Percentiles rank a stretch among this genome's conserved stretches.
Conservation (phyloP, 495 filamentous ascomycete genomes). For the Xeromyces bisporus region DNA sequence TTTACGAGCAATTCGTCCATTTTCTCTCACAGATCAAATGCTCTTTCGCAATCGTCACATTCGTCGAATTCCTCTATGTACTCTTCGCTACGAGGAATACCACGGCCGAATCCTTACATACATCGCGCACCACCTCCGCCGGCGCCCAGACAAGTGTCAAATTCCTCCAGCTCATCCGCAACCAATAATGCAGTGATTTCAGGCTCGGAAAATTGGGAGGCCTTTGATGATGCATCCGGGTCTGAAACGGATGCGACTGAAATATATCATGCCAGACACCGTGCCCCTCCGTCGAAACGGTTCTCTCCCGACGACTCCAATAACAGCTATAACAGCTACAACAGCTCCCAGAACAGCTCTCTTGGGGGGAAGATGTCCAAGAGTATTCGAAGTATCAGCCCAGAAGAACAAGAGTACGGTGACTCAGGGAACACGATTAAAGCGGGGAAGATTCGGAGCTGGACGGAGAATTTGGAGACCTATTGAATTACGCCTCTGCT, state of each 20-base stretch:
- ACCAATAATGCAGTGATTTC: conserved; percentile 45
- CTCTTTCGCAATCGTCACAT: conserved; percentile 24
- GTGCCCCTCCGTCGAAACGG: conserved; percentile 46
- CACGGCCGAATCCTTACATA: conserved; percentile 25
- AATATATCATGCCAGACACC: conserved; percentile 59
- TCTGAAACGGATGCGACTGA: conserved; percentile 59
- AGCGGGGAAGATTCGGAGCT: conserved; percentile 30
- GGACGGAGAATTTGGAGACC: conserved; percentile 33
- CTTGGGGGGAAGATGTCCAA: conserved; percentile 36
- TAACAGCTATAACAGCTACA: too few relatives aligned
- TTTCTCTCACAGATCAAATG: conserved; percentile 25
- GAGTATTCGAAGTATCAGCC: conserved; percentile 33
- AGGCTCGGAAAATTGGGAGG: conserved; percentile 92
- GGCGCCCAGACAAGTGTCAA: conserved; percentile 52
- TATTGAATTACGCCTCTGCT: conserved; percentile 16
- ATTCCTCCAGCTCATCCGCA: conserved; percentile 49
- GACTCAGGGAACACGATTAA: too few relatives aligned
- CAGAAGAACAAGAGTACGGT: conserved; percentile 26
- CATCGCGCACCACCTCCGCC: conserved; percentile 30
- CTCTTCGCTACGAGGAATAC: conserved; percentile 22
- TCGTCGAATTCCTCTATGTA: conserved; percentile 23
- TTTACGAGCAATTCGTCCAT: conserved; percentile 29
- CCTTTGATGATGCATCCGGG: conserved; percentile 63
- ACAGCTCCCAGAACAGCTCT: conserved; percentile 32
- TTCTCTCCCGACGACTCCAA: too few relatives aligned